Conservation (phyloP, 495 filamentous ascomycete genomes). For the Aspergillus carlsbadensis region DNA sequence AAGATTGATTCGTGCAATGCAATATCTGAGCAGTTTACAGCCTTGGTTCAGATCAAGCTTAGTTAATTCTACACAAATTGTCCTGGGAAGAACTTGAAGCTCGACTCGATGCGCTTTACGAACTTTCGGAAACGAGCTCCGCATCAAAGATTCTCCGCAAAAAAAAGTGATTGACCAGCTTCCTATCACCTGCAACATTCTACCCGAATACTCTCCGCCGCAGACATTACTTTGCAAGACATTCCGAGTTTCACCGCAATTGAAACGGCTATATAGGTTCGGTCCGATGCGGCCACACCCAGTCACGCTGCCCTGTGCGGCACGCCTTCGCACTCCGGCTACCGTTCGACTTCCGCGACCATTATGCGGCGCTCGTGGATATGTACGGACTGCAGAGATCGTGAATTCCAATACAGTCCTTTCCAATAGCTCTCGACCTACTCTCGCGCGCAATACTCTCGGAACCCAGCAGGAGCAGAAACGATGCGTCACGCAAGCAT, state of each 20-base stretch:
- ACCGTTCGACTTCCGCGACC: constrained; percentile 11
- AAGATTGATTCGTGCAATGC: too few species aligned
- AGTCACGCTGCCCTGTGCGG: constrained; percentile 25
- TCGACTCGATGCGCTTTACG: too few species aligned
- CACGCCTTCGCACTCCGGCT: constrained; percentile 20
- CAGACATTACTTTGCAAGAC: background rate
- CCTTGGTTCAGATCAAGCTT: too few species aligned
- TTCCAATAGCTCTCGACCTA: constrained; percentile 18
- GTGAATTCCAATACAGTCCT: constrained; percentile 17
- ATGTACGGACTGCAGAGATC: constrained; percentile 25
- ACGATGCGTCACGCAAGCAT: constrained; percentile 50
- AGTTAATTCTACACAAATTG: too few species aligned
- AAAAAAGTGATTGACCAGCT: constrained; percentile 10
- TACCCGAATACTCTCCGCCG: background rate
- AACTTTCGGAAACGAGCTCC: constrained; percentile 17
- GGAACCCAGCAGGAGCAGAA: constrained; percentile 25
- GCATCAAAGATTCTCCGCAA: constrained; percentile 30
- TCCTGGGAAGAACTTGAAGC: too few species aligned
- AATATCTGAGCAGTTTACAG: too few species aligned
- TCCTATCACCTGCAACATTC: constrained; percentile 16
- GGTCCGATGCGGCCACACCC: constrained; percentile 32
- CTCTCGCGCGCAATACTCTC: constrained; percentile 1
- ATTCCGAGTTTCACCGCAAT: background rate
- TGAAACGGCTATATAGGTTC: constrained; percentile 6
- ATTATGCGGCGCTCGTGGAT: constrained; percentile 27